Evolutionary conservation across 2,329 filamentous ascomycete species (phyloP).

Genomic region (Graphilbum sp.): DNA sequence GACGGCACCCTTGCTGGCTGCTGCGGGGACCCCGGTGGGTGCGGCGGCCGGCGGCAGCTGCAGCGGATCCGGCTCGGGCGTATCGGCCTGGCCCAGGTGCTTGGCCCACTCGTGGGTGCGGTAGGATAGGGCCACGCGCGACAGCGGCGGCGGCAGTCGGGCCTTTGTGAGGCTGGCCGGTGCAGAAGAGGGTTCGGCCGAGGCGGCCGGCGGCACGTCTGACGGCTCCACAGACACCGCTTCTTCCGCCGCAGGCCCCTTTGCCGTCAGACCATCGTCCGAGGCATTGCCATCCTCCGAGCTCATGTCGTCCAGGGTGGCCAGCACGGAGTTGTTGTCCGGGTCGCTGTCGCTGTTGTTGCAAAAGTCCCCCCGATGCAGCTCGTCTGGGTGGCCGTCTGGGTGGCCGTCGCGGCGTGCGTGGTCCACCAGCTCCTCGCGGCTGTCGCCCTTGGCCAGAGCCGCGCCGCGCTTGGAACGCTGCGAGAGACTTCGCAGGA

Average conservation of each 20-base stretch:
- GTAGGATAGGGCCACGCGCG: slow-evolving; percentile 64
- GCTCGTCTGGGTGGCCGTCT: too few relatives aligned
- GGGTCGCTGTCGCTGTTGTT: slow-evolving; percentile 11
- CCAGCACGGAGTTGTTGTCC: slow-evolving; percentile 36
- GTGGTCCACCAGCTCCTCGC: slow-evolving; percentile 27
- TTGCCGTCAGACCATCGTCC: too few relatives aligned
- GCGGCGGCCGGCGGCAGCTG: slow-evolving; percentile 18
- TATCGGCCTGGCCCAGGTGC: slow-evolving; percentile 63
- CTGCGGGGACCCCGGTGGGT: neutral
- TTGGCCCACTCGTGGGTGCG: slow-evolving; percentile 96
- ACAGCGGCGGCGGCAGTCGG: slow-evolving; percentile 52
- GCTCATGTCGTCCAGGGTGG: slow-evolving; percentile 39
- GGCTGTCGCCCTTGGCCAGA: slow-evolving; percentile 17
- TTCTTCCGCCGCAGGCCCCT: too few relatives aligned
- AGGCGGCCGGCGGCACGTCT: slow-evolving; percentile 15
- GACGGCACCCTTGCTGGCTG: neutral
- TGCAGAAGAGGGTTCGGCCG: slow-evolving; percentile 25
- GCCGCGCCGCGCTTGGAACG: slow-evolving; percentile 12
- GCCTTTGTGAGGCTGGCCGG: slow-evolving; percentile 38
- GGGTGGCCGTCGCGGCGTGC: too few relatives aligned
- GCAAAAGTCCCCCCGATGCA: too few relatives aligned
- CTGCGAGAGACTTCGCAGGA: slow-evolving; percentile 28
- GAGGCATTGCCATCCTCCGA: slow-evolving; percentile 18
- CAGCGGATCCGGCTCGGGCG: slow-evolving; percentile 48
- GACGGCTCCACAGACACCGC: too few relatives aligned